A percentile compares a stretch with the other conserved stretches of the same genome.
Conservation (phyloP, 495 filamentous ascomycete species). For the Tricharina praecox region DNA sequence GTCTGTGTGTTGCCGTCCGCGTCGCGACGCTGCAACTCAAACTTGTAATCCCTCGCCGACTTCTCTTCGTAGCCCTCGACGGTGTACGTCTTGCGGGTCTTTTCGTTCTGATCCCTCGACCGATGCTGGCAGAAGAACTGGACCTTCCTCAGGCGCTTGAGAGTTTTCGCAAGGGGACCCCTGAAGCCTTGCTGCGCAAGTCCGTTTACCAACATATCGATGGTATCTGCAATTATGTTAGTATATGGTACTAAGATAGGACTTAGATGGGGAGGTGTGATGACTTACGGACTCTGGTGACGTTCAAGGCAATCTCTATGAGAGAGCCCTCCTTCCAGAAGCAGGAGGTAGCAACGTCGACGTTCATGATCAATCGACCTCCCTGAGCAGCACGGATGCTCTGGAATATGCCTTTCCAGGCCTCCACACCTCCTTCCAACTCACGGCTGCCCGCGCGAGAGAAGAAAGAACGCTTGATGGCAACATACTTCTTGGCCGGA, state of each 20-base stretch:
- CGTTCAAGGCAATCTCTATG: conserved; percentile 11
- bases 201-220: conserved; percentile 15
- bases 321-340: conserved; percentile 44
- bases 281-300: background rate
- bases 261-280: too few species aligned
- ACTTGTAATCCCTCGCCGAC: conserved; percentile 39
- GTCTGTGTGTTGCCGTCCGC: conserved; percentile 25
- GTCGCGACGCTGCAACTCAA: conserved; percentile 39
- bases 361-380: conserved; percentile 53
- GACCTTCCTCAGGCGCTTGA: conserved; percentile 45
- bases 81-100: conserved; percentile 36
- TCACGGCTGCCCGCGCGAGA: conserved; percentile 28
- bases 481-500: conserved; percentile 44
- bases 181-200: conserved; percentile 9
- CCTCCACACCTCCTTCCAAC: conserved; percentile 46
- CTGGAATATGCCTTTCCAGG: conserved; percentile 70
- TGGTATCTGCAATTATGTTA: conserved; percentile 7
- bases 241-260: too few species aligned
- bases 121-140: conserved; percentile 48
- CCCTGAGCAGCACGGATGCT: conserved; percentile 43
- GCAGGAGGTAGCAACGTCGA: conserved; percentile 64
- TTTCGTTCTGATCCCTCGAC: conserved; percentile 6
- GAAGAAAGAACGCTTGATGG: conserved; percentile 69
- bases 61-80: conserved; percentile 44
- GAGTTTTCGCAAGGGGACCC: conserved; percentile 17